Evolutionary conservation across 2,329 filamentous ascomycete genomes (phyloP).

Genomic region (Trichoderma harzianum): DNA sequence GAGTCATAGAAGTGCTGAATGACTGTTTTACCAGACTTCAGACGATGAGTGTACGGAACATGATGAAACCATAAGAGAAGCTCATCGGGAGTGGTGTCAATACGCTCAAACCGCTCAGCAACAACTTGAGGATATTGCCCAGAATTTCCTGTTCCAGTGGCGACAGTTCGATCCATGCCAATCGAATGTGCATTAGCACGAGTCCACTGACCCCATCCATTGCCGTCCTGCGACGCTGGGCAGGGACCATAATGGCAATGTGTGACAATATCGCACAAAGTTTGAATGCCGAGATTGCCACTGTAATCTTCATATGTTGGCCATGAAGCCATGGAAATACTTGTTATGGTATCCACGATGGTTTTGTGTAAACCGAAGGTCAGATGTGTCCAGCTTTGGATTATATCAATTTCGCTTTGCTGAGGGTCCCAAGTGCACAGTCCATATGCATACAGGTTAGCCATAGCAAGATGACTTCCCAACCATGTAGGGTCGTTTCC

Average conservation of each 20-base stretch:
- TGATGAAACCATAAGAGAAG: background rate
- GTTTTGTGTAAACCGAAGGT: background rate
- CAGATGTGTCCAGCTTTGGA: background rate
- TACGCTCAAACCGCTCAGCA: background rate
- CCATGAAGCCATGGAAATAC: background rate
- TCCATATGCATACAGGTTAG: background rate
- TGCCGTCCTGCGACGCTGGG: background rate
- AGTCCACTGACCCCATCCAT: slow-evolving; percentile 1
- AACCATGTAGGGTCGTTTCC: background rate
- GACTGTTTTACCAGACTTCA: background rate
- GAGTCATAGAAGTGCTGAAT: background rate
- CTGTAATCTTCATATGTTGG: background rate
- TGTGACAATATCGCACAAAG: background rate
- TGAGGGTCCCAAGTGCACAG: background rate
- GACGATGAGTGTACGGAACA: background rate
- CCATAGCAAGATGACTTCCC: background rate
- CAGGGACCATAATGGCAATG: background rate
- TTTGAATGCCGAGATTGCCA: background rate
- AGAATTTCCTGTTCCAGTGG: background rate
- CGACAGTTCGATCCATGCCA: background rate
- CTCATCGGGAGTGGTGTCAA: background rate
- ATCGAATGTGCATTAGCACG: background rate
- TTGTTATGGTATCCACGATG: background rate
- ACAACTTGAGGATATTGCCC: background rate
- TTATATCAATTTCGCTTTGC: background rate